Base-by-base conservation (phyloP, 805 yeast species). In the Candida multigemmis region DNA sequence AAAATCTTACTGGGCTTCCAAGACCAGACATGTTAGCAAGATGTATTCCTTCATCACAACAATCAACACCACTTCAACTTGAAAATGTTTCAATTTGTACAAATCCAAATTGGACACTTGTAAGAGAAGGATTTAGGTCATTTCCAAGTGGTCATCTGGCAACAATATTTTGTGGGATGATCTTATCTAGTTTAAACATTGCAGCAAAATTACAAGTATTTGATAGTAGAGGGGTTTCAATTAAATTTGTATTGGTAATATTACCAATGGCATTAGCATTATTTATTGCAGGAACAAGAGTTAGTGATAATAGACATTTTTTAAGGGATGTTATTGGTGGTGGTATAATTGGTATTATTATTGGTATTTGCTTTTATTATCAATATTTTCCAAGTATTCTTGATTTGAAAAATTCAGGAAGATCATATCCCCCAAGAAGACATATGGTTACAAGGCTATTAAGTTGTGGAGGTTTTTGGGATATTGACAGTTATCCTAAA, bases 291-390 rank as follows among this genome's bases (percentile, higher is more conserved):
- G 46, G 56, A 13, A 55, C 71, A 3, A 41, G 72, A 28, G 45
- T 59, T n/a, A 60, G 71, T n/a, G 73, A 67, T 33, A 60, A 65
- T 36, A 41, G 71, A 19, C 71, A 66, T 37, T 60, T 53, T 29
- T 26, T 60, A 3, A 16, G 44, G 14, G 73, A 67, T 38, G 55
- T 66, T 7, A 27, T 60, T 5, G 41, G 38, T 7, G 73, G 73
- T 3, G 41, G 53, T 0, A 4, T 49, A 0, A 50, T 66, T 23
- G 74, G 73, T 0, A 24, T 50, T 0, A 12, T 24, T 2, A 35
- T 47, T 18, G 64, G 60, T 0, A 29, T 41, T n/a, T 29, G 55
- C 29, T 51, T 57, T 22, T 67, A 64, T 32, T 37, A 46, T 7
- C 43, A 57, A n/a, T 66, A 64, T 36, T 65, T 66, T 37, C 66